phyloP scores from a whole-genome alignment of 805 yeast species.

The Kodamaea fukazawae region DNA sequence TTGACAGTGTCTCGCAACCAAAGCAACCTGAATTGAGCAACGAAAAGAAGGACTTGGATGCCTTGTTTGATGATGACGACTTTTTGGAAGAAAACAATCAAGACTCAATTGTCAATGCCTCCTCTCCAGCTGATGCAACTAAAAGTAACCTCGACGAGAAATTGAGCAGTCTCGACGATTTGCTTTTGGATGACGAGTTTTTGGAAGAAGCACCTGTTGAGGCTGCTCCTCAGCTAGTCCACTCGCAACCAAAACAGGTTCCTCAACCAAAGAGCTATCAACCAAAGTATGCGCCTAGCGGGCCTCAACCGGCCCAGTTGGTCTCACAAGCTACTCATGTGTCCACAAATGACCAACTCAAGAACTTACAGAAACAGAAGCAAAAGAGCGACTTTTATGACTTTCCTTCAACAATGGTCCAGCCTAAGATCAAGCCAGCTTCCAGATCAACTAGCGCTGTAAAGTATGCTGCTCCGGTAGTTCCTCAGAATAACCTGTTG shows the following conservation, averaged over 20 bases:
- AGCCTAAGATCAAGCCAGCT: conserved; percentile 39
- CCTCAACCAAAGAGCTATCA: conserved; percentile 12
- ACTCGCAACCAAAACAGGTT: conserved; percentile 19
- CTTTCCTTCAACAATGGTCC: conserved; percentile 58
- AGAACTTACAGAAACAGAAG: conserved; percentile 33
- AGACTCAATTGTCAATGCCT: conserved; percentile 5
- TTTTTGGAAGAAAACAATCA: conserved; percentile 15
- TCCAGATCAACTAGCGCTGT: conserved; percentile 27
- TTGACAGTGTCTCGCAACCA: background rate
- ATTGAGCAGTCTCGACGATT: conserved; percentile 8
- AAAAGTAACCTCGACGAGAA: conserved; percentile 6
- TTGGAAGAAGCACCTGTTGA: conserved; percentile 26
- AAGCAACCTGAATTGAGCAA: background rate
- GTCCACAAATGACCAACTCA: background rate
- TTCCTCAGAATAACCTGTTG: background rate
- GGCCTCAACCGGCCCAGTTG: background rate
- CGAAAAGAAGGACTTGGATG: conserved; percentile 3
- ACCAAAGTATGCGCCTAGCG: conserved; percentile 10
- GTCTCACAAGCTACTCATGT: background rate
- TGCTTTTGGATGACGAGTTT: conserved; percentile 33
- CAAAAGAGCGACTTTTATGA: conserved; percentile 76
- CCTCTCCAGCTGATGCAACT: background rate
- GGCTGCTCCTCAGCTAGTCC: background rate
- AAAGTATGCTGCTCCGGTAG: conserved; percentile 17
- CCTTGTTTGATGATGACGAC: conserved; percentile 17